Evolutionary conservation across 2,329 filamentous ascomycete genomes (phyloP).

Genomic region (Alternaria sp.): DNA sequence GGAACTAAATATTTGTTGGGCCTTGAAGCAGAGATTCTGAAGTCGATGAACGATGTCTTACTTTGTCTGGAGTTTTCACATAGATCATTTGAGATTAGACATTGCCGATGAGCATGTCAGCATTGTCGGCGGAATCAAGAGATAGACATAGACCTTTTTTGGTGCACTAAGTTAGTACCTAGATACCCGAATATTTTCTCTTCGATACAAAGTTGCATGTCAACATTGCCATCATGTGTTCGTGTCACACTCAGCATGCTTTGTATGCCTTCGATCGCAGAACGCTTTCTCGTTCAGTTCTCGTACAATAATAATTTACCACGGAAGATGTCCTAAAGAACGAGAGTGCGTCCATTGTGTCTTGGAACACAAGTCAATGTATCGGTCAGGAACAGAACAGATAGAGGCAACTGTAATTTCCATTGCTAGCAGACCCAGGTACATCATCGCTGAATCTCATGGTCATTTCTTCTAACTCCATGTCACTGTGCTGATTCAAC

Average conservation of each 20-base stretch:
- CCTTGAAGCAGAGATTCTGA: neutral
- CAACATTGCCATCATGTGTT: neutral
- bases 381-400: neutral
- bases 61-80: slow-evolving; percentile 9
- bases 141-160: slow-evolving; percentile 3
- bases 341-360: neutral
- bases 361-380: neutral
- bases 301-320: neutral
- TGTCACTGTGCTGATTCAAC: neutral
- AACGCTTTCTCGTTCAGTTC: neutral
- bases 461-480: neutral
- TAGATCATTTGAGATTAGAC: slow-evolving; percentile 6
- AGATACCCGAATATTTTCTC: slow-evolving; percentile 4
- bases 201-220: neutral
- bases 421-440: neutral
- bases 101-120: slow-evolving; percentile 3
- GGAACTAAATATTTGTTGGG: neutral
- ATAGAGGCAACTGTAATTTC: neutral
- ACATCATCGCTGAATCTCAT: neutral
- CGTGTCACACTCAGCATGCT: neutral
- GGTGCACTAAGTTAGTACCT: neutral
- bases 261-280: neutral
- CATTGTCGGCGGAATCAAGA: slow-evolving; percentile 11
- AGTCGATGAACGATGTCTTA: neutral
- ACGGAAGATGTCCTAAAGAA: neutral